phyloP scores from a whole-genome alignment of 257 asterid species.

The Schizonepeta tenuifolia region DNA sequence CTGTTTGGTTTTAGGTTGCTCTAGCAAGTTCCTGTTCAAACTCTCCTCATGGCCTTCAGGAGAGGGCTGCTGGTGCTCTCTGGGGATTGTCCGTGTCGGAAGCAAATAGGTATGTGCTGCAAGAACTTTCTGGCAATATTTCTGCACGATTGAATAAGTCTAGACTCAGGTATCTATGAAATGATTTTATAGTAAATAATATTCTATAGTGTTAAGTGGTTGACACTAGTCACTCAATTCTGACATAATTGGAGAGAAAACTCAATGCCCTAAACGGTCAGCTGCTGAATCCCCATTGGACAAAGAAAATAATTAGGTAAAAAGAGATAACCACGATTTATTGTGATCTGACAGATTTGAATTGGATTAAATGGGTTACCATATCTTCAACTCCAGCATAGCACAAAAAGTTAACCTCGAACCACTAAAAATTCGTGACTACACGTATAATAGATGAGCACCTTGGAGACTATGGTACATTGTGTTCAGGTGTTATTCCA shows the following conservation, averaged over 20 bases:
- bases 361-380: not conserved
- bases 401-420: not conserved
- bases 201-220: not conserved
- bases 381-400: not conserved
- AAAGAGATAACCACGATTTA: not conserved
- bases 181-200: not conserved
- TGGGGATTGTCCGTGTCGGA: conserved; percentile 82
- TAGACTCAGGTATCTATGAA: not conserved
- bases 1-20: conserved; percentile 39
- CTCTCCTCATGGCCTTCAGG: conserved; percentile 70
- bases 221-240: conserved; percentile 4
- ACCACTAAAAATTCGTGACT: not conserved
- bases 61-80: conserved; percentile 82
- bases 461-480: conserved; percentile 1
- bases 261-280: not conserved
- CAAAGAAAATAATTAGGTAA: conserved; percentile 11
- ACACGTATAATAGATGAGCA: not conserved
- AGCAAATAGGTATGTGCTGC: conserved; percentile 70
- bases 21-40: conserved; percentile 53
- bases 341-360: not conserved
- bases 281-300: not conserved
- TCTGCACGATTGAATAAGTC: not conserved
- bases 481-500: not conserved
- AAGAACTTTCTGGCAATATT: not conserved
- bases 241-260: not conserved